phyloP scores from a whole-genome alignment of 495 filamentous ascomycete genomes.

The Penicillium roqueforti region DNA sequence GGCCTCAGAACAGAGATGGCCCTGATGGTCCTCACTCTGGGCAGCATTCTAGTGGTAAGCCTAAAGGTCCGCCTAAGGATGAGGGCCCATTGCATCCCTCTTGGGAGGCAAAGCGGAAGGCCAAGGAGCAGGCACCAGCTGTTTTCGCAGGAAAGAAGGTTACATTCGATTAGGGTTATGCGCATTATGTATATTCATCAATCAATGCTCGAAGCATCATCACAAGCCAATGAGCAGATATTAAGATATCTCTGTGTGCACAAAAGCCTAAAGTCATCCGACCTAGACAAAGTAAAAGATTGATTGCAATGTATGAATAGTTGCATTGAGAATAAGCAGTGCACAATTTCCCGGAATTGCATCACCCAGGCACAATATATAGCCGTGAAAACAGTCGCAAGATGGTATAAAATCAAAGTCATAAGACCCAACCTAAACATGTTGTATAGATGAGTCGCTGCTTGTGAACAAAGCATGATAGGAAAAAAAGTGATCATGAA shows the following conservation, averaged over 20 bases:
- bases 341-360: neutral
- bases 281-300: neutral
- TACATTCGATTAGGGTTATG: slow-evolving; percentile 65
- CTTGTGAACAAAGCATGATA: slow-evolving; percentile 1
- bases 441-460: slow-evolving; percentile 1
- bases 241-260: neutral
- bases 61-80: slow-evolving; percentile 42
- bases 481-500: slow-evolving; percentile 6
- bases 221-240: neutral
- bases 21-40: neutral
- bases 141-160: slow-evolving; percentile 86
- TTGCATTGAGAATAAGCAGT: neutral
- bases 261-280: neutral
- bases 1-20: slow-evolving; percentile 9
- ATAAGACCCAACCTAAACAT: neutral
- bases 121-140: slow-evolving; percentile 65
- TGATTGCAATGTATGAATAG: neutral
- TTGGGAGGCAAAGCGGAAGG: slow-evolving; percentile 85
- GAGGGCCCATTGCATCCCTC: slow-evolving; percentile 80
- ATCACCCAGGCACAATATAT: neutral
- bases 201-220: neutral
- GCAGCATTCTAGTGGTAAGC: slow-evolving; percentile 20
- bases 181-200: slow-evolving; percentile 3
- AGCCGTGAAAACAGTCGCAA: neutral
- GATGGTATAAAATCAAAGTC: slow-evolving; percentile 12